These are phyloP conservation scores for Tetrahymena thermophila DNA, from an alignment of 73 alveolate genomes.

Conservation along the genomic window DNA sequence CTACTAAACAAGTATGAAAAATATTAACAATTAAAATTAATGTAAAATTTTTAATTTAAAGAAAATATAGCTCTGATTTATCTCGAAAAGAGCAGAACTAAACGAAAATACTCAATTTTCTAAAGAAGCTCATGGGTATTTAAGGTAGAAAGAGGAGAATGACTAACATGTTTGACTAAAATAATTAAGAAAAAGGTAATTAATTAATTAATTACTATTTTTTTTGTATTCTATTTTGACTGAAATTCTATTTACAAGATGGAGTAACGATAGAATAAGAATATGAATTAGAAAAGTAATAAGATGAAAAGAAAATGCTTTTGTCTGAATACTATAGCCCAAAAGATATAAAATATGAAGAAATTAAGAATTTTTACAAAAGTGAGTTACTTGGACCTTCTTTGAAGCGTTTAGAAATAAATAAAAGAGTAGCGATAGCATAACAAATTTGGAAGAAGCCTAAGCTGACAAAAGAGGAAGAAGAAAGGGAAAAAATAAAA, in stretches of 20 bases:
- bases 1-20: background rate
- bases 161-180: no score
- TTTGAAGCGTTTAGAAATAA: background rate
- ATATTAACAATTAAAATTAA: background rate
- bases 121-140: background rate
- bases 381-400: background rate
- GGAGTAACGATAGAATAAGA: background rate
- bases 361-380: background rate
- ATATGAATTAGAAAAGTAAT: background rate
- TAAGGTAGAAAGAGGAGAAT: background rate
- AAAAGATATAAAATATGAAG: background rate
- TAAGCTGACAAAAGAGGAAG: background rate
- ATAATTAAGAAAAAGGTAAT: background rate
- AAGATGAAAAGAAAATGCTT: background rate
- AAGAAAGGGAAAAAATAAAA: background rate
- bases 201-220: no score
- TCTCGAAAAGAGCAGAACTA: background rate
- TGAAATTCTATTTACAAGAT: background rate
- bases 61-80: background rate
- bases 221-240: no score
- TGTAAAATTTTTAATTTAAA: background rate
- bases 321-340: background rate
- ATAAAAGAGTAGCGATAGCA: background rate
- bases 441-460: background rate
- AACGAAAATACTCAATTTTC: background rate